phyloP scores from a whole-genome alignment of 2,329 filamentous ascomycete species.

The Aureobasidium leucospermi region DNA sequence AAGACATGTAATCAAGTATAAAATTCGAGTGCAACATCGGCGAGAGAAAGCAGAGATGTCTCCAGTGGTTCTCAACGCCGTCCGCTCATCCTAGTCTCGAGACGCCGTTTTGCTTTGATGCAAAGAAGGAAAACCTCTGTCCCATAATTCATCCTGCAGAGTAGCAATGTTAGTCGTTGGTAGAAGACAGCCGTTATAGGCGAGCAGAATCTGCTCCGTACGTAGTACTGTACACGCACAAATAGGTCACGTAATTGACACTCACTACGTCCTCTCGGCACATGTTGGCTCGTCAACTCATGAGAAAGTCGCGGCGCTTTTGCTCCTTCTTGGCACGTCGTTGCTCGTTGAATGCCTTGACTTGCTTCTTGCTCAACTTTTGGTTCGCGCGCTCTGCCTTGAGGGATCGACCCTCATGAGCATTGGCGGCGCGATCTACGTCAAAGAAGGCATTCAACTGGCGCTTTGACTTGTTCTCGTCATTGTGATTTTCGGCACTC shows the following conservation, averaged over 20 bases:
- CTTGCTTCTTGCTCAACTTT: constrained; percentile 74
- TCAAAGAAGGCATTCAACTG: constrained; percentile 96
- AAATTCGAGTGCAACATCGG: background rate
- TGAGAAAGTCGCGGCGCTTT: constrained; percentile 84
- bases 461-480: constrained; percentile 77
- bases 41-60: background rate
- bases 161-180: constrained; percentile 13
- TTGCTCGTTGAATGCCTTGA: constrained; percentile 90
- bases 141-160: background rate
- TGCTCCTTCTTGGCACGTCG: constrained; percentile 84
- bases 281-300: constrained; percentile 53
- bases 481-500: constrained; percentile 69
- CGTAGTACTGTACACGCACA: constrained; percentile 9
- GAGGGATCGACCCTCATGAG: constrained; percentile 80
- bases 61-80: constrained; percentile 1
- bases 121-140: constrained; percentile 6
- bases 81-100: background rate
- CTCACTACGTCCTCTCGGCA: constrained; percentile 12
- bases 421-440: constrained; percentile 86
- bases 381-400: constrained; percentile 84
- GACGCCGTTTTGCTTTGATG: constrained; percentile 9
- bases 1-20: background rate
- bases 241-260: constrained; percentile 12
- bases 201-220: constrained; percentile 10
- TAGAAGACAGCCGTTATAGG: constrained; percentile 4